phyloP scores from a whole-genome alignment of 352 stramenopile species.

The Phytophthora syringae region DNA sequence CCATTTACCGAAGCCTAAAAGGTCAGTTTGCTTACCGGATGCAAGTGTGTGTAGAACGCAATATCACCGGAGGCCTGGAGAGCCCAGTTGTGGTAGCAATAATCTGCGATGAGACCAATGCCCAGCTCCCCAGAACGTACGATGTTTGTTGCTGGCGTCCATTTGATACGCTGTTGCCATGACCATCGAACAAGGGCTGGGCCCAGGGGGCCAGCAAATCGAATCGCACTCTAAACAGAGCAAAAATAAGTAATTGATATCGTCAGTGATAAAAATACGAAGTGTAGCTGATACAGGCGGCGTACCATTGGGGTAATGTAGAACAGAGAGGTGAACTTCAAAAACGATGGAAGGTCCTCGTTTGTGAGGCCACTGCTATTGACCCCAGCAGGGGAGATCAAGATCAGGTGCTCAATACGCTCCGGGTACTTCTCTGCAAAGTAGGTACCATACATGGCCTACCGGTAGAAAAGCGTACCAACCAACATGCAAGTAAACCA shows the following conservation, averaged over 20 bases:
- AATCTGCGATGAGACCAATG: constrained; percentile 70
- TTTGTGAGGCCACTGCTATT: constrained; percentile 45
- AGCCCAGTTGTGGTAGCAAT: constrained; percentile 88
- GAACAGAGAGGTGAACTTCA: constrained; percentile 44
- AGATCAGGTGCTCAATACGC: constrained; percentile 75
- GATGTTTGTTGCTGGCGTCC: constrained; percentile 73
- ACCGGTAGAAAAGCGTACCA: constrained; percentile 5
- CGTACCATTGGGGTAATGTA: constrained; percentile 80
- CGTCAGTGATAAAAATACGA: neutral
- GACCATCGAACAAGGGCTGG: constrained; percentile 57
- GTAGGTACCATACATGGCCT: constrained; percentile 85
- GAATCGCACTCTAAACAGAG: constrained; percentile 55
- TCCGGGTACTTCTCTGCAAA: constrained; percentile 77
- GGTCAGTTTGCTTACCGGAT: constrained; percentile 64
- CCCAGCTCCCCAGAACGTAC: constrained; percentile 75
- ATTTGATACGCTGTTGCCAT: constrained; percentile 65
- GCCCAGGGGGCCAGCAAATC: constrained; percentile 70
- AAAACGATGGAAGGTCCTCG: constrained; percentile 50
- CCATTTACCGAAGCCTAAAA: neutral
- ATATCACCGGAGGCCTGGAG: constrained; percentile 74
- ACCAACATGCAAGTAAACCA: constrained; percentile 1
- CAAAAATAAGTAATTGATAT: neutral
- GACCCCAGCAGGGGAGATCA: constrained; percentile 81
- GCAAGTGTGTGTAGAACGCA: constrained; percentile 79
- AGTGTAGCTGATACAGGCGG: constrained; percentile 1